These are phyloP conservation scores for Aeschynomene evenia DNA, from an alignment of 306 rosid genomes.

Conservation along the genomic window DNA sequence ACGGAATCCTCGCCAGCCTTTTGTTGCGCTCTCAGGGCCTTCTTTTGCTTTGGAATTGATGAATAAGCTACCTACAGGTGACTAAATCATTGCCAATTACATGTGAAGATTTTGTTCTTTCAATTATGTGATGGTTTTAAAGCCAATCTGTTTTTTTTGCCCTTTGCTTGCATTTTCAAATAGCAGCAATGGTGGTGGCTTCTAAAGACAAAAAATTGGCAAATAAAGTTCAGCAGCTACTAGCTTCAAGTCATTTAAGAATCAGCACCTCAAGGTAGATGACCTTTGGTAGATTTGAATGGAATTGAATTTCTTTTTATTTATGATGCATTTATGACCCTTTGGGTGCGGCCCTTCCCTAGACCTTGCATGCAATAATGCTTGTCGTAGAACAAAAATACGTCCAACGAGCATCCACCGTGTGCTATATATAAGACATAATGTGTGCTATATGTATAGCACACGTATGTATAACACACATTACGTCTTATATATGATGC, in stretches of 20 bases:
- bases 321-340: too few relatives aligned
- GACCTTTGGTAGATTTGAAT: slow-evolving; percentile 26
- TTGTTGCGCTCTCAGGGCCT: slow-evolving; percentile 91
- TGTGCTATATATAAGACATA: too few relatives aligned
- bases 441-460: too few relatives aligned
- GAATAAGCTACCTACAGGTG: slow-evolving; percentile 94
- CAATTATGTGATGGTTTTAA: background rate
- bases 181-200: slow-evolving; percentile 90
- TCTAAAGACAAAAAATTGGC: slow-evolving; percentile 89
- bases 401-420: too few relatives aligned
- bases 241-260: slow-evolving; percentile 77
- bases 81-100: background rate
- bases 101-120: background rate
- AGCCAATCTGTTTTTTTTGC: slow-evolving; percentile 2
- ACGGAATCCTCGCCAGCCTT: slow-evolving; percentile 86
- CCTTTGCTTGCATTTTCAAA: slow-evolving; percentile 25
- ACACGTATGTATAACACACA: too few relatives aligned
- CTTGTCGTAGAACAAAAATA: too few relatives aligned
- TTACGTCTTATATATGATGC: too few relatives aligned
- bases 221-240: slow-evolving; percentile 73
- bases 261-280: slow-evolving; percentile 93
- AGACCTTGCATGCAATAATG: too few relatives aligned
- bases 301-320: slow-evolving; percentile 23
- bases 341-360: too few relatives aligned
- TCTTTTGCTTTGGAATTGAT: slow-evolving; percentile 84